Evolutionary conservation across 2,329 filamentous ascomycete species (phyloP).

Genomic region (Botrytis elliptica): DNA sequence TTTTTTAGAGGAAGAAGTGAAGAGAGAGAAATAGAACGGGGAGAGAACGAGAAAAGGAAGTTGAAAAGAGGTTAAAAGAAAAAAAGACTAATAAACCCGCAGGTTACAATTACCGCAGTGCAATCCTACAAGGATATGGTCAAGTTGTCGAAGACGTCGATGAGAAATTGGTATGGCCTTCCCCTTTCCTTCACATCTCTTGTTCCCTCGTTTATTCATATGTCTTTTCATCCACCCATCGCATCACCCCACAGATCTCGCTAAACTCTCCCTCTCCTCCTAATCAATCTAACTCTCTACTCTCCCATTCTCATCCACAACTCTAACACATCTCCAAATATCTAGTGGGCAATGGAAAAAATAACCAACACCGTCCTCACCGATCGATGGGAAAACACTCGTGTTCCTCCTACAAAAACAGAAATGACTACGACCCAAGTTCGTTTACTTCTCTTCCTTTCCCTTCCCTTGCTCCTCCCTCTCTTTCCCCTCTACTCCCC

Average conservation of each 20-base stretch:
- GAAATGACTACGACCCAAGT: slow-evolving; percentile 68
- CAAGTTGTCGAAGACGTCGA: slow-evolving; percentile 61
- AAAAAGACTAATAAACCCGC: background rate
- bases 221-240: background rate
- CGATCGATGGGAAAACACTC: slow-evolving; percentile 65
- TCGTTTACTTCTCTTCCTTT: background rate
- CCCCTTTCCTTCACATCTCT: background rate
- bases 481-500: background rate
- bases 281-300: background rate
- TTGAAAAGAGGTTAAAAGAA: background rate
- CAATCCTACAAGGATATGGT: slow-evolving; percentile 73
- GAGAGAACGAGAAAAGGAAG: background rate
- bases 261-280: background rate
- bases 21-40: background rate
- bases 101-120: slow-evolving; percentile 74
- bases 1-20: background rate
- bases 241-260: background rate
- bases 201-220: background rate
- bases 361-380: slow-evolving; percentile 74
- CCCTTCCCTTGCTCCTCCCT: background rate
- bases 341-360: slow-evolving; percentile 66
- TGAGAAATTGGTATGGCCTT: slow-evolving; percentile 57
- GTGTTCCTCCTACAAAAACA: slow-evolving; percentile 67
- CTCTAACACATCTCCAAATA: background rate
- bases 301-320: no score